Conservation (phyloP, 139 green algal species). For the Yamagishiella unicocca region DNA sequence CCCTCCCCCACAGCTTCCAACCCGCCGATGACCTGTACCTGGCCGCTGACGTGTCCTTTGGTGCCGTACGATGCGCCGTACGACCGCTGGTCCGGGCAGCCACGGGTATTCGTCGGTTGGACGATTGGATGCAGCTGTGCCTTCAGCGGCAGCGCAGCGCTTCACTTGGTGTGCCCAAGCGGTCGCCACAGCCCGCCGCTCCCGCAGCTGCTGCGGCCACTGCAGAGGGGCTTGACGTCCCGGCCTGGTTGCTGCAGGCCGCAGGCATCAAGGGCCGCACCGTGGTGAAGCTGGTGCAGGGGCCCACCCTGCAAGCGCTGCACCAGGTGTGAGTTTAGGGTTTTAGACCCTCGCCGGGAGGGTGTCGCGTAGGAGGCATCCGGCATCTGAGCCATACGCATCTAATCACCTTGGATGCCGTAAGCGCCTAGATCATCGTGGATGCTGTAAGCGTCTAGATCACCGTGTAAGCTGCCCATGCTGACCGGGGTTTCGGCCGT, state of each 20-base stretch:
- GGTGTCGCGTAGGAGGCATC: neutral
- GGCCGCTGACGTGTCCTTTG: neutral
- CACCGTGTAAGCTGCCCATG: too few relatives aligned
- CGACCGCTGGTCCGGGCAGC: conserved; percentile 19
- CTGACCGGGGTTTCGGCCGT: too few relatives aligned
- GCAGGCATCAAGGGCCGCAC: neutral
- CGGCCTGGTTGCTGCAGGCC: conserved; percentile 13
- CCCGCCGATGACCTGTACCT: neutral
- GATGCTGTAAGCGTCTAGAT: too few relatives aligned
- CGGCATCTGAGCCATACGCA: too few relatives aligned
- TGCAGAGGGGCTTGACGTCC: neutral
- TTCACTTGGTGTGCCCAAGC: neutral
- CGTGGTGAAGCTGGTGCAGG: conserved; percentile 1
- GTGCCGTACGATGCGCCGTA: neutral
- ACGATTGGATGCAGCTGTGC: conserved; percentile 8
- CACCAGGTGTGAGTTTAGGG: neutral
- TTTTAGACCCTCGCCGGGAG: neutral
- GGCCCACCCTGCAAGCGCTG: conserved; percentile 31
- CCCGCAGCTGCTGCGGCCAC: neutral
- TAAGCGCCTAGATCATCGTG: too few relatives aligned
- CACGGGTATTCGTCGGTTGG: conserved; percentile 3
- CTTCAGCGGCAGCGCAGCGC: neutral
- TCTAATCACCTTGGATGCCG: too few relatives aligned
- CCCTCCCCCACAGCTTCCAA: neutral
- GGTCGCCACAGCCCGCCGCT: neutral